Conservation (phyloP, 2,329 filamentous ascomycete species). For the Ceratocystis smalleyi region DNA sequence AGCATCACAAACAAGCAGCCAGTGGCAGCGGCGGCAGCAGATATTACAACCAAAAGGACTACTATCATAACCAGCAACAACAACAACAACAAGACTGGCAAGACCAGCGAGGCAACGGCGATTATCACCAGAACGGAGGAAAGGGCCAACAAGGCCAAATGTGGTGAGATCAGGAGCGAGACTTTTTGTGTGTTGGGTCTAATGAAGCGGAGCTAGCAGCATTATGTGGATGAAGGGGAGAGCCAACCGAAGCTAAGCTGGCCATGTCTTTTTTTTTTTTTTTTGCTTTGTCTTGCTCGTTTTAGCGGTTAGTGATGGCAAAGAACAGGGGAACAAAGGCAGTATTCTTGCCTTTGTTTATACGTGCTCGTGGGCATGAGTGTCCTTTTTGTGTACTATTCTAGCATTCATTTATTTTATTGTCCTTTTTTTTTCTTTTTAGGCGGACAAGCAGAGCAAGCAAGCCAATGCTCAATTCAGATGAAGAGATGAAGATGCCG, state of each 20-base stretch:
- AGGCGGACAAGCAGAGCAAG: no score
- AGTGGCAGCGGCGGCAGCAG: neutral
- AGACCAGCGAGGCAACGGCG: constrained; percentile 3
- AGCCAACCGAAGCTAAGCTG: no score
- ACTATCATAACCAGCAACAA: constrained; percentile 7
- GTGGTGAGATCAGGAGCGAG: constrained; percentile 9
- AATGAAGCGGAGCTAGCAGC: no score
- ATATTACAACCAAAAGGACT: constrained; percentile 11
- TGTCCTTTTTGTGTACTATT: neutral
- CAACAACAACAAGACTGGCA: neutral
- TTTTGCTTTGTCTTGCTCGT: no score
- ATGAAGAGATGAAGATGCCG: neutral
- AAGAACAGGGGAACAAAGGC: neutral
- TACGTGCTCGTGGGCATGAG: neutral
- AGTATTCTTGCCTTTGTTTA: neutral
- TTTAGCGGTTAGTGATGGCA: neutral
- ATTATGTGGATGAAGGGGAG: no score
- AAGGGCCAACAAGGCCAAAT: constrained; percentile 12
- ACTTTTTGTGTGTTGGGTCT: neutral
- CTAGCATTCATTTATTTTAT: constrained; percentile 2
- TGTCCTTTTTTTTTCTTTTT: neutral
- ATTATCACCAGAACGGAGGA: neutral
- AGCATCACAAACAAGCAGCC: constrained; percentile 1
- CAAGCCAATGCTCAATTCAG: neutral
- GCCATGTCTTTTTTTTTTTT: no score